phyloP scores from a whole-genome alignment of 768 basidiomycete genomes.

The Pleurotus giganteus region DNA sequence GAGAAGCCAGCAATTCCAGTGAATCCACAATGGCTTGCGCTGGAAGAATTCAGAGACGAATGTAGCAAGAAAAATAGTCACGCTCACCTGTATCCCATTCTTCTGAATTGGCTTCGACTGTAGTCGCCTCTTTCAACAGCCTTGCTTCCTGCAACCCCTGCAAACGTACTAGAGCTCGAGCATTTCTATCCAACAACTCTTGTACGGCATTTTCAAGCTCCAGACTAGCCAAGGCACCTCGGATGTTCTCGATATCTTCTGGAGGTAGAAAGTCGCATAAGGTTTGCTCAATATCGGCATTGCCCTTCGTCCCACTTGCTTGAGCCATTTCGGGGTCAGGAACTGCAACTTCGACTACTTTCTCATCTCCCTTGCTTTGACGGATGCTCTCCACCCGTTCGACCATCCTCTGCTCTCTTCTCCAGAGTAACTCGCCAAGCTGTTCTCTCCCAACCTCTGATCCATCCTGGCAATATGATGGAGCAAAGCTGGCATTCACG shows the following conservation, averaged over 20 bases:
- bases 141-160: slow-evolving; percentile 65
- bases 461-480: slow-evolving; percentile 76
- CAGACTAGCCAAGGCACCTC: slow-evolving; percentile 55
- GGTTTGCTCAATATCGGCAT: slow-evolving; percentile 34
- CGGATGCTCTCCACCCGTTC: slow-evolving; percentile 23
- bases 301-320: background rate
- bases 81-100: slow-evolving; percentile 76
- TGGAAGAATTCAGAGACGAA: slow-evolving; percentile 26
- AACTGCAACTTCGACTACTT: slow-evolving; percentile 6
- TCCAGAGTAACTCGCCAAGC: slow-evolving; percentile 59
- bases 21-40: slow-evolving; percentile 75
- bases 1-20: slow-evolving; percentile 60
- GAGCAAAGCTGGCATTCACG: slow-evolving; percentile 71
- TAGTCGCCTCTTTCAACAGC: slow-evolving; percentile 41
- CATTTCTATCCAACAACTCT: slow-evolving; percentile 65
- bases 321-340: slow-evolving; percentile 2
- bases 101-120: slow-evolving; percentile 66
- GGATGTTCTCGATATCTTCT: slow-evolving; percentile 56
- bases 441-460: slow-evolving; percentile 61
- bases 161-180: slow-evolving; percentile 58
- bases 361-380: slow-evolving; percentile 23
- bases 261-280: slow-evolving; percentile 55
- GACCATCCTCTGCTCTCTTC: slow-evolving; percentile 42
- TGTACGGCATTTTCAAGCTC: slow-evolving; percentile 70
- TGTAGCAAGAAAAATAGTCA: slow-evolving; percentile 6